Base-by-base conservation (phyloP, 805 yeast genomes). In the Starmerella floris region DNA sequence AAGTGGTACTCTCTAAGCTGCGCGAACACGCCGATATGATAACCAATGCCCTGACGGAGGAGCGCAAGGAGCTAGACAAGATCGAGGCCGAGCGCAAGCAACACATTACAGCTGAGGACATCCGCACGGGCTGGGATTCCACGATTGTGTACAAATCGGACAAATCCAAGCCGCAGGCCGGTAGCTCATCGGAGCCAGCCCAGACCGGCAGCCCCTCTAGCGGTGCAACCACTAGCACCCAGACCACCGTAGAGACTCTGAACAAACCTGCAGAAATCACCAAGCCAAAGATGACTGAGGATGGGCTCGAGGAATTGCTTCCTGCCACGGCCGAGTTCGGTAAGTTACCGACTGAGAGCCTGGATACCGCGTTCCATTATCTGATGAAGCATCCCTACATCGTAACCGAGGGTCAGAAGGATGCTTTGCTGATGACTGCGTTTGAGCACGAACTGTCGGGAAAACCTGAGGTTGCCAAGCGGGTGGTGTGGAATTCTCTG, bases 381-480 rank as follows among this genome's bases (percentile, higher is more conserved):
- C 63, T 81, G 51, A 50, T 64, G 68, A 35, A 58, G 57, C 58
- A 83, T 60, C 74, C 82, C 31, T 67, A 71, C 44, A 82, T 91
- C 44, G 74, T 87, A 39, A 74, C 75, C 3, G 84, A 79, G 50
- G 77, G 77, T 48, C 96, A 91, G 58, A 84, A 87, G 57, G 97
- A 91, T 60, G 83, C 94, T 0, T 72, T 91, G 45, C 68, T 87
- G 58, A 87, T 88, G 95, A 78, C 79, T 19, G 93, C 96, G 0
- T 91, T 91, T 60, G 94, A 88, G 55, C 66, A 68, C 43, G 83
- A 84, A 58, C 67, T 88, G 47, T 74, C 70, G 13, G 79, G 76
- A 19, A 70, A 83, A 37, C 55, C 70, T 0, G 48, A 51, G 5
- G 58, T 60, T 5, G 76, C 94, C 9, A 70, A 69, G 46, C 79